Evolutionary conservation across 495 filamentous ascomycete species (phyloP), one percentile per base, ranked within the genome.

Genomic region (Glonium stellatum): DNA sequence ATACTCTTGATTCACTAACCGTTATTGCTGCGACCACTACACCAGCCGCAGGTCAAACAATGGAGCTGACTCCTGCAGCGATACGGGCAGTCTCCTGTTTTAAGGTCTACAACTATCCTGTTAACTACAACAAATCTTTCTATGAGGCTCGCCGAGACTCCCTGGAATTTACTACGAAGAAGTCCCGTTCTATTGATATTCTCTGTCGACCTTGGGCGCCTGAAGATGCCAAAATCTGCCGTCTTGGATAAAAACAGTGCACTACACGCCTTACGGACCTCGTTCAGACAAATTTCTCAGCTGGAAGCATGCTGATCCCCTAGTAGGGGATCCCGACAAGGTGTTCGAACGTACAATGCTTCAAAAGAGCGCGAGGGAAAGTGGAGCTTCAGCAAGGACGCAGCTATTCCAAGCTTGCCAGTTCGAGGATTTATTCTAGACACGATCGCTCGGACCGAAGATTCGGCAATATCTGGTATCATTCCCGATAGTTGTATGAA

Each of bases 81-180:
- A 46, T 4, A 46, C 41, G 41, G 4, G 41, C 9, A 15, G 13
- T 21, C 41, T n/a, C 4, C 15, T 1, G 13, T 21, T 10, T 46
- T 46, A 46, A 46, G 9, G 41, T 52, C 22, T 4, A 52, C 15
- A 52, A 52, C 4, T 52, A 18, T n/a, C 49, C 49, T 1, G 27
- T 52, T n/a, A 15, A 52, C 49, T 52, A 52, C 49, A 13, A 25
- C 13, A 52, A 52, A 52, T 15, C 15, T 6, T 52, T 52, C 49
- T 52, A 52, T 18, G n/a, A 52, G 49, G 49, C 15, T 25, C 22
- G 49, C 49, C 13, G 15, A 23, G 49, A 52, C 49, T 52, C 22
- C 22, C 49, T 52, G 21, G 22, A 52, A 23, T 52, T 52, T 13
- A 19, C 27, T 13, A 52, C 49, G 15, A 25, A 25, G 18, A 19